Conservation (phyloP, 257 asterid genomes). For the Haberlea rhodopensis region DNA sequence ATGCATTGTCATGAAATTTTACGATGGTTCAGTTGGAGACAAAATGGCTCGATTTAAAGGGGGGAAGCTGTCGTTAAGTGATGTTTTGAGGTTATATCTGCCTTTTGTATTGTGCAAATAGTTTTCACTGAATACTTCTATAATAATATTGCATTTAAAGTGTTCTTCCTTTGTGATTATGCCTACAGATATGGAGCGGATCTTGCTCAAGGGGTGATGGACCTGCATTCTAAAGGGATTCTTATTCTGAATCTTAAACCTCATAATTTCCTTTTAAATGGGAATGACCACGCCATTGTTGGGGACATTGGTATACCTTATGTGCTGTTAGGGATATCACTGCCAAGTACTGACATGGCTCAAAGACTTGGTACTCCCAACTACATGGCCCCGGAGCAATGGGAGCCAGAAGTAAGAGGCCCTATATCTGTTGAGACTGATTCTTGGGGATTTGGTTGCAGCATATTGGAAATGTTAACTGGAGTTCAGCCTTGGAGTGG, state of each 20-base stretch:
- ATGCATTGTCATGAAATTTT: slow-evolving; percentile 79
- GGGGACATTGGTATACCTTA: slow-evolving; percentile 75
- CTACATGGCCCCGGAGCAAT: slow-evolving; percentile 97
- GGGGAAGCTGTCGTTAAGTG: slow-evolving; percentile 63
- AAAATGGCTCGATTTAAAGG: slow-evolving; percentile 65
- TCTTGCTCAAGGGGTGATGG: slow-evolving; percentile 80
- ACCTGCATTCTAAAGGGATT: slow-evolving; percentile 78
- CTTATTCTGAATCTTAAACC: slow-evolving; percentile 83
- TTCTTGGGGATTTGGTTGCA: slow-evolving; percentile 95
- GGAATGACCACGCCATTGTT: slow-evolving; percentile 54
- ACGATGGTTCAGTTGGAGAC: slow-evolving; percentile 81
- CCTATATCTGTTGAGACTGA: slow-evolving; percentile 84
- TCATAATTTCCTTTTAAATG: slow-evolving; percentile 60
- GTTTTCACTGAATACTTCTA: background rate
- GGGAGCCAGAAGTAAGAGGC: slow-evolving; percentile 88
- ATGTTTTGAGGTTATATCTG: slow-evolving; percentile 74
- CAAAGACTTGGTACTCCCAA: slow-evolving; percentile 74
- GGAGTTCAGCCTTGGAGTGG: slow-evolving; percentile 89
- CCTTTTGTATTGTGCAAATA: slow-evolving; percentile 4
- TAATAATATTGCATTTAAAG: background rate
- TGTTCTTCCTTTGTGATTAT: slow-evolving; percentile 4
- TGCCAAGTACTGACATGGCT: slow-evolving; percentile 55
- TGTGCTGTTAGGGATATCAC: slow-evolving; percentile 56
- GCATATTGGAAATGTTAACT: slow-evolving; percentile 84
- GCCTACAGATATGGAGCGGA: slow-evolving; percentile 72